A percentile compares a stretch with the other conserved stretches of the same genome.
These are phyloP conservation scores for Lasiosphaeria hispida DNA, from an alignment of 495 filamentous ascomycete species.

Conservation along the genomic window DNA sequence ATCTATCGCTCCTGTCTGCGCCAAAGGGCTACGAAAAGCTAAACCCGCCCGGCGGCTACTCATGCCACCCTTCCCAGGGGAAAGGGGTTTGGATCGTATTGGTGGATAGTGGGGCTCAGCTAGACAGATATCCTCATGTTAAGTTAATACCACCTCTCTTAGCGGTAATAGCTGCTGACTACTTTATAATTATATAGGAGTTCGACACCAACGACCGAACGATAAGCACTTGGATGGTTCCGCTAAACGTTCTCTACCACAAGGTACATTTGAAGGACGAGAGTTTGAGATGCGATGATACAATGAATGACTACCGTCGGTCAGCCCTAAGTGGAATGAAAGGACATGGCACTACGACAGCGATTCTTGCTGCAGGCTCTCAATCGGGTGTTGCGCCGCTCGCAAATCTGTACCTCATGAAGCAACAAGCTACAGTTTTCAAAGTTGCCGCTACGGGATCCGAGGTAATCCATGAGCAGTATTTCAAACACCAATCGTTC, in stretches of 20 bases:
- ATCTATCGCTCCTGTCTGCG: background rate
- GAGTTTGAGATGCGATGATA: background rate
- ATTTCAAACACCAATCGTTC: no score
- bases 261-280: no score
- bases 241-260: background rate
- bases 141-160: no score
- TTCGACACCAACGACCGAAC: background rate
- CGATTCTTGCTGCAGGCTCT: background rate
- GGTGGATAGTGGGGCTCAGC: background rate
- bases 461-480: no score
- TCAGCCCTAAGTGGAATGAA: no score
- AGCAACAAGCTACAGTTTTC: background rate
- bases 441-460: no score
- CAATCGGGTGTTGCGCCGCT: slow-evolving; percentile 1
- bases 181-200: background rate
- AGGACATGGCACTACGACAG: background rate
- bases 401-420: background rate
- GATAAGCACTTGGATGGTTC: background rate
- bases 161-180: background rate
- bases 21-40: background rate
- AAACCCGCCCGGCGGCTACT: background rate
- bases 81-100: background rate
- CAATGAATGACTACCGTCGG: no score
- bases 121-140: background rate
- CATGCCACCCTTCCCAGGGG: background rate